phyloP scores from a whole-genome alignment of 2,329 filamentous ascomycete species.

The Neofusicoccum laricinum region DNA sequence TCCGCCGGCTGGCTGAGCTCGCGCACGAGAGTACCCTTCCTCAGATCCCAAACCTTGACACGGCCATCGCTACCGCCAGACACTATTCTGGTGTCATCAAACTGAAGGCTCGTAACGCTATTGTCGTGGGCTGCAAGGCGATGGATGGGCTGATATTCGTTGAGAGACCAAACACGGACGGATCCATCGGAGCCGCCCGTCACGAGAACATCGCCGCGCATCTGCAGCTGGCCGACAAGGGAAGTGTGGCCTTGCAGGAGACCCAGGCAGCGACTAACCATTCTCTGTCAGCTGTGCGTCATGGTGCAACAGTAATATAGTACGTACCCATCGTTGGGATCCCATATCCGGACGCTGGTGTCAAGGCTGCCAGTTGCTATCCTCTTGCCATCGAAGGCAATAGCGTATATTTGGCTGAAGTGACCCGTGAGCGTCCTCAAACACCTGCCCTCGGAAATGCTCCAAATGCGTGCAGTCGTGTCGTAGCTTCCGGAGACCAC shows the following conservation, averaged over 20 bases:
- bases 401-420: slow-evolving; percentile 98
- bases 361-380: slow-evolving; percentile 95
- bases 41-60: slow-evolving; percentile 97
- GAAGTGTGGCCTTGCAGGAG: slow-evolving; percentile 96
- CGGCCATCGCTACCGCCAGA: slow-evolving; percentile 96
- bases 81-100: slow-evolving; percentile 92
- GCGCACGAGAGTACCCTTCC: slow-evolving; percentile 83
- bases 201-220: slow-evolving; percentile 90
- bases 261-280: slow-evolving; percentile 60
- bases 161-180: slow-evolving; percentile 92
- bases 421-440: slow-evolving; percentile 87
- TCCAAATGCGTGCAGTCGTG: slow-evolving; percentile 95
- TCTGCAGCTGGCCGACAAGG: slow-evolving; percentile 91
- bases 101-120: slow-evolving; percentile 95
- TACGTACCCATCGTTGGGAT: slow-evolving; percentile 69
- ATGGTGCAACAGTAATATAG: slow-evolving; percentile 48
- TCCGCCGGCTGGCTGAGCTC: slow-evolving; percentile 90
- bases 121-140: slow-evolving; percentile 95
- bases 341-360: slow-evolving; percentile 96
- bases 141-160: slow-evolving; percentile 88
- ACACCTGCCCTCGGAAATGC: slow-evolving; percentile 91
- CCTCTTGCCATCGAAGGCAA: slow-evolving; percentile 90
- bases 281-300: slow-evolving; percentile 2
- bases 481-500: slow-evolving; percentile 99
- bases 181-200: slow-evolving; percentile 96